Percentiles rank a stretch among this genome's conserved stretches.
Conservation (phyloP, 176 grass and related monocot genomes). For the Pontederia paniculata region DNA sequence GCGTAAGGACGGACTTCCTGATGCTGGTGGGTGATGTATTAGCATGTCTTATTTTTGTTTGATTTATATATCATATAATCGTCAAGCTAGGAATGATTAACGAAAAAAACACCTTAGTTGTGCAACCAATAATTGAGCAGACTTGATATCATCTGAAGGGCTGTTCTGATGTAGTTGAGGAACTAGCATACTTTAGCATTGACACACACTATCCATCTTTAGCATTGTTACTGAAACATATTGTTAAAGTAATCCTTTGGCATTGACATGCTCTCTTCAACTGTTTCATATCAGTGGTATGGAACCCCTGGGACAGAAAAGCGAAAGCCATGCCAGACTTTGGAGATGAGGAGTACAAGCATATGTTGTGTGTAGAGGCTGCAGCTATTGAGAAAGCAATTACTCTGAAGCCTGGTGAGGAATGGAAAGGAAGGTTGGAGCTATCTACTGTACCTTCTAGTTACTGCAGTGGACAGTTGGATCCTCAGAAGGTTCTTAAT, state of each 20-base stretch:
- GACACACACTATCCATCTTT: conserved; percentile 9
- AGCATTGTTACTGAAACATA: conserved; percentile 4
- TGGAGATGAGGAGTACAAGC: conserved; percentile 91
- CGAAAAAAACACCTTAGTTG: no score
- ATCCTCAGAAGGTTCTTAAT: conserved; percentile 26
- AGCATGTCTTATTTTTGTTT: not conserved
- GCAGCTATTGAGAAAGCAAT: conserved; percentile 66
- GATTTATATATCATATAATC: no score
- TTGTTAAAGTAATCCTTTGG: conserved; percentile 3
- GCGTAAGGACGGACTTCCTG: conserved; percentile 82
- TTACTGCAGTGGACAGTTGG: conserved; percentile 73
- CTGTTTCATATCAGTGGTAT: conserved; percentile 58
- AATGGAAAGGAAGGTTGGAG: conserved; percentile 92
- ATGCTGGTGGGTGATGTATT: conserved; percentile 41
- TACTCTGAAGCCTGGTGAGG: conserved; percentile 78
- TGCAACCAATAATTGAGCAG: no score
- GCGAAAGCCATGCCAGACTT: conserved; percentile 83
- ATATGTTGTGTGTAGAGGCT: conserved; percentile 92
- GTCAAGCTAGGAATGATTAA: not conserved
- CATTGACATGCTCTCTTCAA: not conserved
- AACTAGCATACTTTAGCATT: no score
- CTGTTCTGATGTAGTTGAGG: no score
- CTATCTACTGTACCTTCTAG: conserved; percentile 72
- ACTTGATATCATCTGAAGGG: no score
- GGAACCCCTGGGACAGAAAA: conserved; percentile 96